Percentiles rank a stretch among this genome's conserved stretches.
These are phyloP conservation scores for Pelargonium australe DNA, from an alignment of 441 rosid genomes.

Conservation along the genomic window DNA sequence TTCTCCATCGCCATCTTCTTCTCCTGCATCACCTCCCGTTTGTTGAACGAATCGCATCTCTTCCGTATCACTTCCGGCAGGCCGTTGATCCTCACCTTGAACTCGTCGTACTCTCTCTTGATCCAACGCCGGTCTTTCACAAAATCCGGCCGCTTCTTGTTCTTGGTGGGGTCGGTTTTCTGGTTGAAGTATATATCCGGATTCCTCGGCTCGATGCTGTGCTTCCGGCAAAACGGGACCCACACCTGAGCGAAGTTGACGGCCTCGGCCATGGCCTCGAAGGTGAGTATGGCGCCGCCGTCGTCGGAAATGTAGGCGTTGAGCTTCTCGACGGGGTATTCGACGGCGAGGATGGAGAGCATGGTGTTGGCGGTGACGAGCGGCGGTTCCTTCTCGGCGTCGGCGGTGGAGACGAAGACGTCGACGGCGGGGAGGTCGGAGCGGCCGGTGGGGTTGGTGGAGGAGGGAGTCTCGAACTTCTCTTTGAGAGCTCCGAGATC, in stretches of 20 bases:
- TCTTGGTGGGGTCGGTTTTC: constrained; percentile 68
- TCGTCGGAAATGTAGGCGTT: constrained; percentile 86
- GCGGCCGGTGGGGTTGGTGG: constrained; percentile 57
- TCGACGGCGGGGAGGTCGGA: constrained; percentile 85
- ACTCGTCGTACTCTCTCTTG: constrained; percentile 87
- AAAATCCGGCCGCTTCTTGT: constrained; percentile 69
- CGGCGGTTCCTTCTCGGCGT: constrained; percentile 90
- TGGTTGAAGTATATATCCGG: constrained; percentile 79
- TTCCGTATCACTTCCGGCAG: constrained; percentile 66
- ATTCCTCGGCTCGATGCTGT: constrained; percentile 73
- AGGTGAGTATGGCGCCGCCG: constrained; percentile 76
- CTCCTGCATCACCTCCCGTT: constrained; percentile 62
- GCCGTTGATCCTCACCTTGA: constrained; percentile 77
- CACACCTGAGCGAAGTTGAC: constrained; percentile 72
- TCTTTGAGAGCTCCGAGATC: constrained; percentile 62
- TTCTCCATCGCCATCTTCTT: constrained; percentile 66
- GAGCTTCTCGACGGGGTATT: constrained; percentile 81
- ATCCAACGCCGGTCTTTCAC: constrained; percentile 88
- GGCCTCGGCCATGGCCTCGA: constrained; percentile 81
- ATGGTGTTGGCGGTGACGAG: constrained; percentile 85
- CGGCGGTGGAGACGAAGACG: constrained; percentile 88
- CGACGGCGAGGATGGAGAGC: constrained; percentile 75
- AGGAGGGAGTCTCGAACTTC: constrained; percentile 61
- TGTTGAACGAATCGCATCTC: constrained; percentile 71
- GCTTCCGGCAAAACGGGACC: constrained; percentile 93